Conservation (phyloP, 768 basidiomycete genomes). For the Leccinum uliginosum region DNA sequence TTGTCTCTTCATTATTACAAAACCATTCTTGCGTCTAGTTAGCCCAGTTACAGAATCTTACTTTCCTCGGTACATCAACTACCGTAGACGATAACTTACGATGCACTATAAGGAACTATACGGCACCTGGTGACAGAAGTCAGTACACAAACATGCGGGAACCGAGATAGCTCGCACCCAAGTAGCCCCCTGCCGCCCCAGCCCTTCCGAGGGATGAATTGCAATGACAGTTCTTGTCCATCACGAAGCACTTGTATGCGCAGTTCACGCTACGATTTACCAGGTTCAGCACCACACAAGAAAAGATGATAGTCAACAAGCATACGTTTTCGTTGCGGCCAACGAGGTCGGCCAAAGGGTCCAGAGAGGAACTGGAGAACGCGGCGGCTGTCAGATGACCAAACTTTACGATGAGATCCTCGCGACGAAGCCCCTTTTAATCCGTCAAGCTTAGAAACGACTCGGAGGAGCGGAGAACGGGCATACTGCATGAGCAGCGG, state of each 20-base stretch:
- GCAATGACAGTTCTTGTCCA: conserved; percentile 42
- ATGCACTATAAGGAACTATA: conserved; percentile 47
- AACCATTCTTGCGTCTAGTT: background rate
- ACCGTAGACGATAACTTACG: background rate
- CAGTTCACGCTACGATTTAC: conserved; percentile 48
- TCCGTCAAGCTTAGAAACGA: background rate
- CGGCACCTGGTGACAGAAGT: conserved; percentile 44
- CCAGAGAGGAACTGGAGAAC: conserved; percentile 52
- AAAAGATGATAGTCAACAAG: background rate
- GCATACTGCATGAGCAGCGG: conserved; percentile 77
- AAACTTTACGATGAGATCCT: conserved; percentile 74
- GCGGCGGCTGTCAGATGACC: conserved; percentile 53
- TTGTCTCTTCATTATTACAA: background rate
- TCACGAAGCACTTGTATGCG: conserved; percentile 54
- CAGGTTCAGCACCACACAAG: background rate
- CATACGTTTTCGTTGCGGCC: conserved; percentile 74
- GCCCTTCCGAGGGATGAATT: conserved; percentile 62
- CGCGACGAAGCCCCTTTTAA: conserved; percentile 58
- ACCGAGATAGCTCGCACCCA: conserved; percentile 48
- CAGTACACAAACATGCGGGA: conserved; percentile 1
- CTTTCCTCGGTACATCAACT: background rate
- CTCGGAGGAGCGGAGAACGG: conserved; percentile 2
- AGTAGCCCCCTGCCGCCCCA: conserved; percentile 89
- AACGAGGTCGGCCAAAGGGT: conserved; percentile 72
- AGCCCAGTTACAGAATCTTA: background rate